phyloP scores from a whole-genome alignment of 192 early-diverging fungal genomes.

The Coemansia sp. region DNA sequence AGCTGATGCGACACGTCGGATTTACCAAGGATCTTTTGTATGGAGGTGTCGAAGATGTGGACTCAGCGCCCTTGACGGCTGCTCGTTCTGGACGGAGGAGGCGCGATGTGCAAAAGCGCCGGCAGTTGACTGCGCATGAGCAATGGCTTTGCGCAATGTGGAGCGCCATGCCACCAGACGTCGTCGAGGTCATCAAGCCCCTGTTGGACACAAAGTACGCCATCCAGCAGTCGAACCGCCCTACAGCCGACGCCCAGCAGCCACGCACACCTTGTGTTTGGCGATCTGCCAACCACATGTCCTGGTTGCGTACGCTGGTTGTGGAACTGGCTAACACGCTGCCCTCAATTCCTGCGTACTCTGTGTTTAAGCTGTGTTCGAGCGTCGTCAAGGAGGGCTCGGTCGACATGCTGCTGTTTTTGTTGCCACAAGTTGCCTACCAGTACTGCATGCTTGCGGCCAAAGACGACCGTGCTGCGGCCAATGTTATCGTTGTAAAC shows the following conservation, averaged over 20 bases:
- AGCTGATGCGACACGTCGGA: slow-evolving; percentile 42
- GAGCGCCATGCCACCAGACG: slow-evolving; percentile 39
- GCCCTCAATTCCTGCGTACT: background rate
- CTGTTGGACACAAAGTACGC: slow-evolving; percentile 55
- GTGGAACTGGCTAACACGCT: slow-evolving; percentile 34
- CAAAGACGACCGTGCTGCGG: background rate
- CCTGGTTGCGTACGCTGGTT: slow-evolving; percentile 47
- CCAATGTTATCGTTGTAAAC: slow-evolving; percentile 25
- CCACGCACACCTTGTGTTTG: slow-evolving; percentile 27
- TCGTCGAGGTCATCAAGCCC: slow-evolving; percentile 33
- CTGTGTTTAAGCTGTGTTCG: slow-evolving; percentile 38
- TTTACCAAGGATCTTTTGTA: slow-evolving; percentile 44
- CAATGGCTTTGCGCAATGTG: slow-evolving; percentile 39
- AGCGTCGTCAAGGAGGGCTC: slow-evolving; percentile 48
- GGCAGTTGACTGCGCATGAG: slow-evolving; percentile 9
- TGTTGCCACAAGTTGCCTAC: slow-evolving; percentile 41
- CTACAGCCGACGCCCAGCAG: background rate
- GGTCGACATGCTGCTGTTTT: slow-evolving; percentile 35
- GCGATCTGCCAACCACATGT: slow-evolving; percentile 15
- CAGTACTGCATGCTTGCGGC: slow-evolving; percentile 32
- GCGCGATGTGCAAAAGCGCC: slow-evolving; percentile 7
- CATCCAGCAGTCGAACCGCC: slow-evolving; percentile 32
- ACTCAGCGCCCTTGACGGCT: background rate
- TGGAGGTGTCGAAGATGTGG: background rate
- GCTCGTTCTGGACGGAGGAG: slow-evolving; percentile 8